Evolutionary conservation across 495 filamentous ascomycete genomes (phyloP).

Genomic region (Trichoderma virens): DNA sequence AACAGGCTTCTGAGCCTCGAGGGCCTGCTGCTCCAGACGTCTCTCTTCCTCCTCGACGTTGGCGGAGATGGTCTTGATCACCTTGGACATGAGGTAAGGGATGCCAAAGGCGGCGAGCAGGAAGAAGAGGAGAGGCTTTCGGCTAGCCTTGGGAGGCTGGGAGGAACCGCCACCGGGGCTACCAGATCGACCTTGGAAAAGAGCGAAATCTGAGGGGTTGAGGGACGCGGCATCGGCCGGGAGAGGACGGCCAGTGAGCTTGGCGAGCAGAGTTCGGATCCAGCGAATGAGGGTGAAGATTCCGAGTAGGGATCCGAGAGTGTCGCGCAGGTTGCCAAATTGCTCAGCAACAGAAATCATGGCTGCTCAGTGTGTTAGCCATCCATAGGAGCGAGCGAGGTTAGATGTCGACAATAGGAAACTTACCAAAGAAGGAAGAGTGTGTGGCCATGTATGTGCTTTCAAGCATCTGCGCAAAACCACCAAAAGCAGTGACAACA

Average conservation of each 20-base stretch:
- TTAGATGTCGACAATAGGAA: neutral
- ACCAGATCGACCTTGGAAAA: conserved; percentile 61
- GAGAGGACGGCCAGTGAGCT: conserved; percentile 85
- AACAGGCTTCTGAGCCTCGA: conserved; percentile 42
- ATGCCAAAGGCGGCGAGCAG: conserved; percentile 87
- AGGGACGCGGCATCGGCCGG: conserved; percentile 80
- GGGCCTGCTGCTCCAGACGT: conserved; percentile 48
- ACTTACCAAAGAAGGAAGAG: conserved; percentile 94
- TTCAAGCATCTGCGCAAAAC: conserved; percentile 98
- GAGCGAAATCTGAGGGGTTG: conserved; percentile 81
- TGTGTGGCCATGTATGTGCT: conserved; percentile 99
- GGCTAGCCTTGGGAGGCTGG: conserved; percentile 63
- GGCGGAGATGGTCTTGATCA: conserved; percentile 75
- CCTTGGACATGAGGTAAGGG: conserved; percentile 90
- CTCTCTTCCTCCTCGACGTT: conserved; percentile 74
- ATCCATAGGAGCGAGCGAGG: too few species aligned
- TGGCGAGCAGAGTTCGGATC: conserved; percentile 82
- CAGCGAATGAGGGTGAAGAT: conserved; percentile 95
- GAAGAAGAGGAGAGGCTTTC: conserved; percentile 96
- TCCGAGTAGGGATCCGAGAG: conserved; percentile 89
- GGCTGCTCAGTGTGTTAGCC: conserved; percentile 46
- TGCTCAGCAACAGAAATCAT: conserved; percentile 99
- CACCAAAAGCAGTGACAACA: conserved; percentile 95
- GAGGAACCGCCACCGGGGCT: conserved; percentile 36
- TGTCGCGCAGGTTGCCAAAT: conserved; percentile 84